These are phyloP conservation scores for Sarocladiaceae sp. DNA, from an alignment of 2,329 filamentous ascomycete species.

Conservation along the genomic window DNA sequence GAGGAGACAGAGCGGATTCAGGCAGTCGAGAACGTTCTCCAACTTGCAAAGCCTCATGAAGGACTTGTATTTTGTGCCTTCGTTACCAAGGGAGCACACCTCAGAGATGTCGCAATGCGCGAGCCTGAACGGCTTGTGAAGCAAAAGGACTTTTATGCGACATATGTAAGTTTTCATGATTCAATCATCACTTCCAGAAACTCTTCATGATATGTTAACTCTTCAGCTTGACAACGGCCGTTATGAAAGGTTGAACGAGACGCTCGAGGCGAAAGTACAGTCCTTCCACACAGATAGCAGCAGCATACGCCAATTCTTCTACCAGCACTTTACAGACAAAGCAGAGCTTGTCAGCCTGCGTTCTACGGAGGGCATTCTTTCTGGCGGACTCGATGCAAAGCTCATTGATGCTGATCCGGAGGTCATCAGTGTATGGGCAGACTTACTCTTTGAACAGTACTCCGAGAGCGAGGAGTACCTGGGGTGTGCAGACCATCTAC, in stretches of 20 bases:
- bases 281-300: constrained; percentile 10
- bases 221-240: constrained; percentile 7
- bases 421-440: constrained; percentile 8
- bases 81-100: not conserved
- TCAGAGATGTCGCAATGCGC: not conserved
- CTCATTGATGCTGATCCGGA: constrained; percentile 9
- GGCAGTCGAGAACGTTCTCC: not conserved
- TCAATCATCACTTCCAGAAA: no score
- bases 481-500: constrained; percentile 12
- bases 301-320: constrained; percentile 9
- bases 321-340: constrained; percentile 11
- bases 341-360: constrained; percentile 12
- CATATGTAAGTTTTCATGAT: not conserved
- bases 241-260: constrained; percentile 10
- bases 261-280: constrained; percentile 5
- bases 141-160: not conserved
- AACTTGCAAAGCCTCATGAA: not conserved
- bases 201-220: no score
- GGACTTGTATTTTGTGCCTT: not conserved
- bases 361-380: constrained; percentile 13
- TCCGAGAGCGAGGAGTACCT: constrained; percentile 11
- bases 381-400: constrained; percentile 13
- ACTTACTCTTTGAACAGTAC: constrained; percentile 11
- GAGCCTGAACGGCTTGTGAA: not conserved
- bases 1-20: not conserved